Evolutionary conservation across 768 basidiomycete species (phyloP).

Genomic region (Tricholoma bakamatsutake): DNA sequence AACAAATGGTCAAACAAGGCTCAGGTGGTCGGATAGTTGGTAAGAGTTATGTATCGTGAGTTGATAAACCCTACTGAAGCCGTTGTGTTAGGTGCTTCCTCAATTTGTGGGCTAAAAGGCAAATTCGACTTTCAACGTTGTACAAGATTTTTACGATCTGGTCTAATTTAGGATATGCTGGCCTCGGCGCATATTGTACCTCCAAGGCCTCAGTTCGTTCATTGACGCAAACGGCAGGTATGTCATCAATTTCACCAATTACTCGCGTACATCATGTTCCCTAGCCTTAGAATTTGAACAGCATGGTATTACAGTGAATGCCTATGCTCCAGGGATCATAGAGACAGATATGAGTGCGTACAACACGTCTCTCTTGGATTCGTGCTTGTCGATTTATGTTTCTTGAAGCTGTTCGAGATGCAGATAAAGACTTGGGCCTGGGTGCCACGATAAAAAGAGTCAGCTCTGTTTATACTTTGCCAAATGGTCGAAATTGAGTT

Average conservation of each 20-base stretch:
- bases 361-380: neutral
- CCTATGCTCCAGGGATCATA: neutral
- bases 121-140: neutral
- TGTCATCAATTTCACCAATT: neutral
- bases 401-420: neutral
- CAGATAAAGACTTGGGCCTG: neutral
- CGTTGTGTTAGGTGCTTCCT: neutral
- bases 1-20: constrained; percentile 11
- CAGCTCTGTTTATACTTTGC: neutral
- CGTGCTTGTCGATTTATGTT: neutral
- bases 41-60: neutral
- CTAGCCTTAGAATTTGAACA: neutral
- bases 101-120: constrained; percentile 2
- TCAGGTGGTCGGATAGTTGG: constrained; percentile 10
- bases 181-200: constrained; percentile 32
- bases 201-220: constrained; percentile 30
- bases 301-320: neutral
- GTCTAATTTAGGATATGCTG: neutral
- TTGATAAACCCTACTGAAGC: neutral
- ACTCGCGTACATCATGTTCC: too few species aligned
- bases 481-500: neutral
- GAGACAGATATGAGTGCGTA: constrained; percentile 3
- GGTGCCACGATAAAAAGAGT: neutral
- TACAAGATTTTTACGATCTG: neutral
- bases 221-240: constrained; percentile 4